Base-by-base conservation (phyloP, 306 rosid species). In the Casuarina cunninghamiana region DNA sequence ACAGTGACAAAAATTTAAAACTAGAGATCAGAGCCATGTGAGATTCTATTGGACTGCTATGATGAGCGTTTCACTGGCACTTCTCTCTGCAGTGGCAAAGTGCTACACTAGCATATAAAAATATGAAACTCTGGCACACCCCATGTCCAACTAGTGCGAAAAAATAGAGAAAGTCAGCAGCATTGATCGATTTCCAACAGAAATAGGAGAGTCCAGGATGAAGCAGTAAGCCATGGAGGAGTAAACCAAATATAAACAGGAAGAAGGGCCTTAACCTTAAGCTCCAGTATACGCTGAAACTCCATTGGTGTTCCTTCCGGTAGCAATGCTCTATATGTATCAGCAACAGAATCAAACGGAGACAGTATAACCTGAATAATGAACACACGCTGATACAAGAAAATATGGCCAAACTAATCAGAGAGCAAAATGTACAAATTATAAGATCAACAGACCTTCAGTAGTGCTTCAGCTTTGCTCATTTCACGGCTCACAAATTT, bases 221-320 rank as follows among this genome's bases (percentile, higher is more conserved):
- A 58, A 57, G 81, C 80, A 83, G 74, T 16, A 75, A 5, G 44
- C 15, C 41, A 80, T 19, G 69, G 71, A 60, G 60, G 49, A 63
- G 66, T 49, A 67, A 79, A 63, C 49, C 73, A 69, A 68, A 50
- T 72, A 38, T 46, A 54, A 78, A 71, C 43, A 41, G 62, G 3
- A 79, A 70, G 78, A 58, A 80, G 71, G 61, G 67, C 78, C 53
- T 21, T 81, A 69, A 95, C 99, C 97, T 95, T 95, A 81, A 95
- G 99, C 91, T 95, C 99, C 76, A 95, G 77, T 83, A 95, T 93
- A 70, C 97, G 87, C 84, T 95, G 99, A 87, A 95, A 95, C 75
- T 95, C 99, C 97, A 95, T 95, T 9, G 96, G 96, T 35, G 99
- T 95, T 81, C 99, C 99, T 87, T 95, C 99, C 17, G 97, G 99